Percentiles rank a stretch among this genome's conserved stretches.
phyloP scores from a whole-genome alignment of 2,329 filamentous ascomycete genomes.

The Pezicula rhizophila region DNA sequence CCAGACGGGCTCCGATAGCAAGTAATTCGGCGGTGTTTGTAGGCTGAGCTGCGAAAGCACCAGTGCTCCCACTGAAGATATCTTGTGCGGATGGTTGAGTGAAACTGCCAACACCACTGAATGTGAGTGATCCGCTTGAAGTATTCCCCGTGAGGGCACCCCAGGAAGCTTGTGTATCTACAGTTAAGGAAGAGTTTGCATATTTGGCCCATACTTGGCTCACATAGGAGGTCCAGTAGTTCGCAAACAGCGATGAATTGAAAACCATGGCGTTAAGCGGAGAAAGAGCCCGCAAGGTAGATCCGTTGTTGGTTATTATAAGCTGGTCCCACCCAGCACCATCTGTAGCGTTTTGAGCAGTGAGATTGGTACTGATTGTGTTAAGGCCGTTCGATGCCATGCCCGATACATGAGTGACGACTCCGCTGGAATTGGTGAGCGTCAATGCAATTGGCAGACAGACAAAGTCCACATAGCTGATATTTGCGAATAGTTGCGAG shows the following conservation, averaged over 20 bases:
- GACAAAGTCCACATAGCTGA: constrained; percentile 73
- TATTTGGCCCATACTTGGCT: constrained; percentile 37
- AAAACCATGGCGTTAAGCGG: constrained; percentile 30
- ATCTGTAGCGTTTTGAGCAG: constrained; percentile 47
- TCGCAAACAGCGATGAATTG: constrained; percentile 34
- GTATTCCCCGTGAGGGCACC: constrained; percentile 32
- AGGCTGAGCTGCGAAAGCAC: constrained; percentile 43
- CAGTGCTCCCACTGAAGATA: constrained; percentile 61
- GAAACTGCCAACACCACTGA: constrained; percentile 44
- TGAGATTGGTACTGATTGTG: constrained; percentile 46
- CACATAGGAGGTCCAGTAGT: constrained; percentile 39
- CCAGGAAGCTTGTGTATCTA: constrained; percentile 61
- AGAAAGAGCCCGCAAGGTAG: constrained; percentile 35
- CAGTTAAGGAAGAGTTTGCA: constrained; percentile 35
- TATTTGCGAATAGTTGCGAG: constrained; percentile 58
- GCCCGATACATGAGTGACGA: constrained; percentile 47
- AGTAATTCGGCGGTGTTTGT: constrained; percentile 34
- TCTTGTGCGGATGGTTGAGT: constrained; percentile 51
- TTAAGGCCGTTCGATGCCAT: constrained; percentile 49
- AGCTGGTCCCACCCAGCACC: constrained; percentile 54
- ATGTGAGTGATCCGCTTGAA: constrained; percentile 24
- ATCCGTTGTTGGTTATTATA: constrained; percentile 24
- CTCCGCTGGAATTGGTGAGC: constrained; percentile 36
- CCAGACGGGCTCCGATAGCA: constrained; percentile 66
- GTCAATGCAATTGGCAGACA: constrained; percentile 54